Evolutionary conservation across 202 grass and related monocot genomes (phyloP).

Genomic region (Elaeis oleifera): DNA sequence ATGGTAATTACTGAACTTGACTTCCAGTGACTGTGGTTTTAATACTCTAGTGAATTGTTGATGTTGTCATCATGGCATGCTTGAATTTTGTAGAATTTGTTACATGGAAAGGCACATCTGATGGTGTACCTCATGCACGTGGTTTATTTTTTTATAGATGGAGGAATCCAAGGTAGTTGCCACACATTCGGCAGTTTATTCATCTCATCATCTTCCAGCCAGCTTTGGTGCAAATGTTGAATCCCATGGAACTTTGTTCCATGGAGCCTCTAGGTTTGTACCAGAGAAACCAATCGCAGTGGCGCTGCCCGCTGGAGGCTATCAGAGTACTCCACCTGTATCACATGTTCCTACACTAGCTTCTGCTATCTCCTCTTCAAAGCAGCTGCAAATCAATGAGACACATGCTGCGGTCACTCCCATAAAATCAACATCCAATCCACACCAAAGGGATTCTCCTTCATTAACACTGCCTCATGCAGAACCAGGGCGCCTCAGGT

Average conservation of each 20-base stretch:
- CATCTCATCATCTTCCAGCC: conserved; percentile 34
- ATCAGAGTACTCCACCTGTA: conserved; percentile 14
- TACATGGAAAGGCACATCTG: not conserved
- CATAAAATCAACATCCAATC: conserved; percentile 31
- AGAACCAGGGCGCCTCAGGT: conserved; percentile 32
- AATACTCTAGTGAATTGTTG: too few species aligned
- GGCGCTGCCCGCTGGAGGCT: conserved; percentile 14
- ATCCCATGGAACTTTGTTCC: conserved; percentile 29
- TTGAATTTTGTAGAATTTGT: too few species aligned
- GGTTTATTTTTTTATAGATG: conserved; percentile 49
- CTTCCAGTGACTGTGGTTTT: too few species aligned
- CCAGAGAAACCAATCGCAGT: conserved; percentile 36
- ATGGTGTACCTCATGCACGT: conserved; percentile 14
- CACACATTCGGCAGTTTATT: conserved; percentile 34
- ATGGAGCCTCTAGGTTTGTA: conserved; percentile 45
- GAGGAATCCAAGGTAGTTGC: conserved; percentile 73
- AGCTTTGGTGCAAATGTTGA: conserved; percentile 29
- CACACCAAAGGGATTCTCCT: not conserved
- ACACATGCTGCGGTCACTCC: conserved; percentile 27
- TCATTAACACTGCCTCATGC: conserved; percentile 32
- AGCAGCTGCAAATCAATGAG: conserved; percentile 35
- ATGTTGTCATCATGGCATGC: too few species aligned
- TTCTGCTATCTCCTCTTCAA: conserved; percentile 31
- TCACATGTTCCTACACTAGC: conserved; percentile 10
- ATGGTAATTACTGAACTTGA: not conserved